Percentiles rank a stretch among this genome's conserved stretches.
Conservation (phyloP, 2,329 filamentous ascomycete species). For the Byssochlamys sp. region DNA sequence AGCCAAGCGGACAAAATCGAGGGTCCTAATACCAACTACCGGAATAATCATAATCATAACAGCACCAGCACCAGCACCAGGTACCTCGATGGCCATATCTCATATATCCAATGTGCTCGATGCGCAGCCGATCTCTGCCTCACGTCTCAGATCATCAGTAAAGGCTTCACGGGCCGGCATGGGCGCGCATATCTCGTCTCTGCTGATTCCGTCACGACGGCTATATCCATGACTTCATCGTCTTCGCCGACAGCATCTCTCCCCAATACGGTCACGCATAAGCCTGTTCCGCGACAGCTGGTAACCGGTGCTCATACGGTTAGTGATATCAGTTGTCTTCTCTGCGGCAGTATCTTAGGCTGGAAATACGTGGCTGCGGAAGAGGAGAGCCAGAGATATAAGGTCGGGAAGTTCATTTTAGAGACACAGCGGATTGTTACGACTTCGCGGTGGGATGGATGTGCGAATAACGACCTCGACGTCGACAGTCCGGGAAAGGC, state of each 20-base stretch:
- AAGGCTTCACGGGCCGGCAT: conserved; percentile 57
- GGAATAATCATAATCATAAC: too few relatives aligned
- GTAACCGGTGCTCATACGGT: conserved; percentile 57
- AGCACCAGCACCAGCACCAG: conserved; percentile 5
- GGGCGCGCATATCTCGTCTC: conserved; percentile 56
- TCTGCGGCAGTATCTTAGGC: conserved; percentile 49
- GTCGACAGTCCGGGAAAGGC: background rate
- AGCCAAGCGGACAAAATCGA: background rate
- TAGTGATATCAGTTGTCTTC: conserved; percentile 48
- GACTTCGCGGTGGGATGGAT: conserved; percentile 44
- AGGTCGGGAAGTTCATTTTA: conserved; percentile 58
- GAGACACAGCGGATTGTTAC: conserved; percentile 49
- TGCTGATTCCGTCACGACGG: conserved; percentile 26
- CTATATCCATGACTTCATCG: conserved; percentile 18
- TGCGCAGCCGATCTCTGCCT: conserved; percentile 52
- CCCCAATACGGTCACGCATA: conserved; percentile 50
- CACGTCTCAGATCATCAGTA: conserved; percentile 52
- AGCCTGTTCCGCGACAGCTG: conserved; percentile 48
- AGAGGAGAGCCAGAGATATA: conserved; percentile 53
- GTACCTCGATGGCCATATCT: conserved; percentile 40
- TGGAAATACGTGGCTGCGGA: conserved; percentile 58
- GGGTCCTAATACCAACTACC: conserved; percentile 10
- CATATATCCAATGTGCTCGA: conserved; percentile 49
- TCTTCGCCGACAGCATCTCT: conserved; percentile 32
- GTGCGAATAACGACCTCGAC: conserved; percentile 7